Base-by-base conservation (phyloP, 177 flowering plant genomes). In the Vitis hybrid region DNA sequence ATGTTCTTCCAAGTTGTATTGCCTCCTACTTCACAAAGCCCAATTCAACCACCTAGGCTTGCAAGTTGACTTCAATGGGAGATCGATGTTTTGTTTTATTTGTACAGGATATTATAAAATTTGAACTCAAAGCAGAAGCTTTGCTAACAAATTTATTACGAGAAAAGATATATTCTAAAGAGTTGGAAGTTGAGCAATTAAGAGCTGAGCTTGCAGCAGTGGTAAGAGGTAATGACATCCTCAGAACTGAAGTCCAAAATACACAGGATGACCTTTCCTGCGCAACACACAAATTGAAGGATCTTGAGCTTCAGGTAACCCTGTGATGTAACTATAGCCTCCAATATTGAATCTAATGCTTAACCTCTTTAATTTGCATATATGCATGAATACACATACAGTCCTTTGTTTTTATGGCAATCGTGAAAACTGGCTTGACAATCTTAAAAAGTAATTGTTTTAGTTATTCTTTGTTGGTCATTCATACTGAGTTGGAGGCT, bases 191-290 rank as follows among this genome's bases (percentile, higher is more conserved):
- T 28, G 98, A 96, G 77, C 97, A 89, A 79, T 72, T 89, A 73
- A 92, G 86, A 75, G 90, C 92, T 19, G 98, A 94, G 78, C 73
- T 94, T 59, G 97, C 97, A 64, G 77, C 97, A 59, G 90, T 92
- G 1, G 85, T 88, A 38, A 85, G 94, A 79, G 91, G 92, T 9
- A 84, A 85, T 73, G 95, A 91, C 70, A 82, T 90, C 44, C 90
- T 96, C 19, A 82, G 82, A 78, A 79, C 77, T 71, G 97, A 96
- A 82, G 76, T 90, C 22, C 92, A 94, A 81, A 85, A 77, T 77
- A 82, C 89, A 22, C 44, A 80, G 72, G 99, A 96, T 76, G 78
- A 79, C 61, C 69, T 92, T 67, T 94, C 98, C 17, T 80, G 84
- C 55, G 66, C 77, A 24, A 81, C 80, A 54, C 97, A 96, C 81